Evolutionary conservation across 1,284 basidiomycete species (phyloP).

Genomic region (Cerrena zonata): DNA sequence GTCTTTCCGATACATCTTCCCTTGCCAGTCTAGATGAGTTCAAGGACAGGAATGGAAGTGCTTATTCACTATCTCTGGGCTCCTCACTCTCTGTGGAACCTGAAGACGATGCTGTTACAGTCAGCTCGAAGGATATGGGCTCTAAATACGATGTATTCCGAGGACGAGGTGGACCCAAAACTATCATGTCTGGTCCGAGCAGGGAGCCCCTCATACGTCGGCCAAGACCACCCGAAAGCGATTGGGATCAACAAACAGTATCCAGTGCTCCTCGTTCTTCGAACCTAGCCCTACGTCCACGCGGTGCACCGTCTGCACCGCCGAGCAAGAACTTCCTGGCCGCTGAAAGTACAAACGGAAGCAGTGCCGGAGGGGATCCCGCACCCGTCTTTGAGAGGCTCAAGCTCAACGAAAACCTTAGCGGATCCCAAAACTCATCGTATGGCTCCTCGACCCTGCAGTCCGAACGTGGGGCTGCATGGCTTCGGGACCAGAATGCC

Average conservation of each 20-base stretch:
- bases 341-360: background rate
- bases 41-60: slow-evolving; percentile 52
- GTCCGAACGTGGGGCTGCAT: slow-evolving; percentile 66
- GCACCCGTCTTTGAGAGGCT: slow-evolving; percentile 54
- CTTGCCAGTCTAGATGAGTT: slow-evolving; percentile 73
- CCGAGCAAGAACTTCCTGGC: background rate
- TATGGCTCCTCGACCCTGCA: slow-evolving; percentile 39
- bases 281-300: background rate
- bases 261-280: slow-evolving; percentile 16
- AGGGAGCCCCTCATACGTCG: slow-evolving; percentile 8
- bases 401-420: slow-evolving; percentile 44
- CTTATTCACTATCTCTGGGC: slow-evolving; percentile 48
- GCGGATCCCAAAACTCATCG: slow-evolving; percentile 38
- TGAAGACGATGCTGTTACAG: slow-evolving; percentile 65
- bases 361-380: slow-evolving; percentile 31
- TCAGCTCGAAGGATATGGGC: slow-evolving; percentile 61
- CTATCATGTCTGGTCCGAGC: slow-evolving; percentile 23
- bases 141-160: slow-evolving; percentile 24
- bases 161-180: slow-evolving; percentile 18
- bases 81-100: slow-evolving; percentile 25
- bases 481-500: slow-evolving; percentile 78
- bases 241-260: slow-evolving; percentile 18
- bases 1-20: slow-evolving; percentile 80
- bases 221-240: slow-evolving; percentile 9
- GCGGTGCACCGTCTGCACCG: background rate